phyloP scores from a whole-genome alignment of 2,329 filamentous ascomycete genomes.

The Helicocarpus griseus region DNA sequence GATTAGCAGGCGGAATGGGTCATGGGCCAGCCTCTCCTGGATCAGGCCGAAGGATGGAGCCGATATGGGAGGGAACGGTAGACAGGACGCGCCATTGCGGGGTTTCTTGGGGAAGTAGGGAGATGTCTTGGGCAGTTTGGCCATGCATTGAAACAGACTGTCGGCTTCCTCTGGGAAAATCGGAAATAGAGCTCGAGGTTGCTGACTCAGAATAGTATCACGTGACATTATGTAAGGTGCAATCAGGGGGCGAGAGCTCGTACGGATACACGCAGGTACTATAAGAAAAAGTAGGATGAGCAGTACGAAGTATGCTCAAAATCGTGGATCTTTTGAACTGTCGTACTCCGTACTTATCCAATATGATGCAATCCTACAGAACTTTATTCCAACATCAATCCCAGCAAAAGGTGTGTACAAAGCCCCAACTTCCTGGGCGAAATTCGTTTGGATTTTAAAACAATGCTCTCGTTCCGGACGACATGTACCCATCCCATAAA shows the following conservation, averaged over 20 bases:
- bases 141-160: conserved; percentile 2
- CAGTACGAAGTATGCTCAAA: too few relatives aligned
- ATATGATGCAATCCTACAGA: too few relatives aligned
- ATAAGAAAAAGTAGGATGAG: too few relatives aligned
- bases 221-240: not conserved
- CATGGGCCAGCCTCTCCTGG: conserved; percentile 65
- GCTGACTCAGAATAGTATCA: not conserved
- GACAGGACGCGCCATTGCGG: conserved; percentile 32
- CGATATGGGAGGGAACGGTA: conserved; percentile 57
- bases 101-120: conserved; percentile 33
- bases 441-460: too few relatives aligned
- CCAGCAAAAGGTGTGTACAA: not conserved
- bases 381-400: not conserved
- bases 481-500: too few relatives aligned
- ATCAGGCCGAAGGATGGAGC: conserved; percentile 63
- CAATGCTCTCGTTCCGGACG: too few relatives aligned
- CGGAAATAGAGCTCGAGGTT: not conserved
- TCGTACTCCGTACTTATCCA: too few relatives aligned
- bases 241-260: too few relatives aligned
- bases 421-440: too few relatives aligned
- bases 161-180: not conserved
- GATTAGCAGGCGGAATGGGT: conserved; percentile 72
- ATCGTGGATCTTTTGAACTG: too few relatives aligned
- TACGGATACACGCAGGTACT: too few relatives aligned
- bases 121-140: conserved; percentile 25